Conservation (phyloP, 495 filamentous ascomycete genomes). For the Pseudomonodictys pantanalensis region DNA sequence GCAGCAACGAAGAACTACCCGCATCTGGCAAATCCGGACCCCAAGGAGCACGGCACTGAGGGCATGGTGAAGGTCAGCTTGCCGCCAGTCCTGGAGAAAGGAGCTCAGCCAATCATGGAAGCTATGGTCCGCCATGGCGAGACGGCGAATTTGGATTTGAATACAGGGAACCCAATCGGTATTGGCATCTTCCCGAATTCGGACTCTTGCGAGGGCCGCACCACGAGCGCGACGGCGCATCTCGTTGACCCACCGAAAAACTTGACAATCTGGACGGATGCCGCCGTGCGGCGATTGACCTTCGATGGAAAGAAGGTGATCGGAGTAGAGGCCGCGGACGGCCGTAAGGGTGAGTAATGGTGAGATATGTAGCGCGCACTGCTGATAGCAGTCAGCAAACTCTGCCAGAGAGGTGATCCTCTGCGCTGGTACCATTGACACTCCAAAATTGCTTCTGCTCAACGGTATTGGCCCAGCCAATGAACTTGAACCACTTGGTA, state of each 20-base stretch:
- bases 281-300: constrained; percentile 10
- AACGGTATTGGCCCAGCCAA: constrained; percentile 69
- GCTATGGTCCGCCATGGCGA: constrained; percentile 20
- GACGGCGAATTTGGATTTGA: constrained; percentile 24
- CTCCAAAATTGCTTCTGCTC: constrained; percentile 66
- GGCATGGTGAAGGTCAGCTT: constrained; percentile 24
- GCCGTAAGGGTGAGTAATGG: constrained; percentile 17
- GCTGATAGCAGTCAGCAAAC: constrained; percentile 14
- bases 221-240: constrained; percentile 32
- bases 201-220: constrained; percentile 7
- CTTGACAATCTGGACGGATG: constrained; percentile 26
- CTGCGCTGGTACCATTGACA: constrained; percentile 72
- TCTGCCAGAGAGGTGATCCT: constrained; percentile 50
- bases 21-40: constrained; percentile 23
- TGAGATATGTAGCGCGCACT: neutral
- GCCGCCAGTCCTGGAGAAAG: constrained; percentile 20
- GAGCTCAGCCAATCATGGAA: constrained; percentile 3
- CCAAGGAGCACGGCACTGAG: constrained; percentile 17
- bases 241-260: constrained; percentile 17
- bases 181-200: constrained; percentile 20
- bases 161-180: constrained; percentile 27
- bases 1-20: constrained; percentile 6
- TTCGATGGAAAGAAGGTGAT: constrained; percentile 22
- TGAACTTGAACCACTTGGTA: constrained; percentile 61
- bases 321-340: constrained; percentile 24